Base-by-base conservation (phyloP, 805 yeast genomes). In the Pichia insulana region DNA sequence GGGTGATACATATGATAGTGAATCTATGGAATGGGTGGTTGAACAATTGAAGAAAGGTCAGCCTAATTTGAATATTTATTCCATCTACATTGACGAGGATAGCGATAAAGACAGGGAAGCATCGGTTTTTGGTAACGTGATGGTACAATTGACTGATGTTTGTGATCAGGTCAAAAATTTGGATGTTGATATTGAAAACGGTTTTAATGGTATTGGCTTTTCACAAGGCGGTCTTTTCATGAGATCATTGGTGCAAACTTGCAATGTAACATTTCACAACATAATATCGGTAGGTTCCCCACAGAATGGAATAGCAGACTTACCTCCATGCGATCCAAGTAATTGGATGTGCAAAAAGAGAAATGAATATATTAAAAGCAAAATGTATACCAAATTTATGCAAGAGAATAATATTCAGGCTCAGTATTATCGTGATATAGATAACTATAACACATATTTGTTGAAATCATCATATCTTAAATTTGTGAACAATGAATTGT, bases 201-300 rank as follows among this genome's bases (percentile, higher is more conserved):
- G 89, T 0, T 80, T 83, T 54, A 80, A 82, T 56, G 84, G 80
- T 6, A 68, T 84, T 33, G 95, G 95, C 5, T 79, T 81, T 50
- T 82, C 90, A 0, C 95, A 84, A 56, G 95, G 95, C 33, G 95
- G 95, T 0, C 59, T 84, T n/a, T 78, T 84, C 47, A 62, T 82
- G n/a, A 61, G 95, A 36, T 80, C 80, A 5, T 70, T 80, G 25
- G 65, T 76, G 25, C 82, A 85, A 54, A 59, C 72, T 19, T 84
- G 90, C 58, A 69, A 63, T 22, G 36, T 63, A 11, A 58, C 65
- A 3, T 65, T 81, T 2, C 58, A 70, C 39, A 76, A 68, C 26
- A 62, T 84, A 37, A 63, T 84, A 12, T 82, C 94, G 0, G 82
- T 80, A 60, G 95, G 95, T 0, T 77, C 87, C 1, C 95, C 94